Evolutionary conservation across 2,329 filamentous ascomycete genomes (phyloP).

Genomic region (Sporothrix pseudoabietina): DNA sequence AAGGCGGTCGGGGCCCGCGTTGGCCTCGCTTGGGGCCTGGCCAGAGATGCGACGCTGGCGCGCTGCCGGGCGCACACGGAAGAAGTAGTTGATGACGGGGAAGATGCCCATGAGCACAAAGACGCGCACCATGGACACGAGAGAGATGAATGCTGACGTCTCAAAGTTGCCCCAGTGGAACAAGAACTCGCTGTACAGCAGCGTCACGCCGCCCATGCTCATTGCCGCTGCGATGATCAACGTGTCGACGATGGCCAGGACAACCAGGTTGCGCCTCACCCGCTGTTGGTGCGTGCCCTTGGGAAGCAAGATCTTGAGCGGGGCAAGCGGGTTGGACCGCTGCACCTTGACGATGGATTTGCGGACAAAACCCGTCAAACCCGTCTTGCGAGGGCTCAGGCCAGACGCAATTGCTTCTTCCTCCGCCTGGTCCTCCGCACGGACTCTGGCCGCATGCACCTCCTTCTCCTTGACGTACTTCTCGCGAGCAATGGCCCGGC

Average conservation of each 20-base stretch:
- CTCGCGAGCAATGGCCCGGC: conserved; percentile 70
- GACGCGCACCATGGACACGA: conserved; percentile 77
- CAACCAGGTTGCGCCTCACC: conserved; percentile 77
- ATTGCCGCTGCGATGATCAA: conserved; percentile 80
- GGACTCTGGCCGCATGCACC: conserved; percentile 40
- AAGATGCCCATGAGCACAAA: conserved; percentile 72
- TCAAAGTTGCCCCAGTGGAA: conserved; percentile 85
- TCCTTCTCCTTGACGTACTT: conserved; percentile 58
- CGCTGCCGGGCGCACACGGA: conserved; percentile 60
- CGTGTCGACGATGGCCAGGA: conserved; percentile 78
- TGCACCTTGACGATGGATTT: conserved; percentile 44
- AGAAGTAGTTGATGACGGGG: conserved; percentile 73
- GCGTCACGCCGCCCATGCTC: conserved; percentile 75
- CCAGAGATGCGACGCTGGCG: conserved; percentile 47
- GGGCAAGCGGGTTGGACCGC: conserved; percentile 69
- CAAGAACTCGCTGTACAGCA: conserved; percentile 78
- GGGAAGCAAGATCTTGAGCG: conserved; percentile 77
- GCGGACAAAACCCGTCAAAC: conserved; percentile 33
- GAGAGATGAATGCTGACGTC: conserved; percentile 76
- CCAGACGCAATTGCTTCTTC: conserved; percentile 20
- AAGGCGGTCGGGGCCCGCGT: conserved; percentile 71
- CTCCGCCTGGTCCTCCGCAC: conserved; percentile 32
- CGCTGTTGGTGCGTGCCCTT: conserved; percentile 62
- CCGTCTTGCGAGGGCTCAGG: conserved; percentile 31
- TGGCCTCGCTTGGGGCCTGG: conserved; percentile 49